Conservation (phyloP, 78 protist genomes). For the Trichosphaerium sp. region DNA sequence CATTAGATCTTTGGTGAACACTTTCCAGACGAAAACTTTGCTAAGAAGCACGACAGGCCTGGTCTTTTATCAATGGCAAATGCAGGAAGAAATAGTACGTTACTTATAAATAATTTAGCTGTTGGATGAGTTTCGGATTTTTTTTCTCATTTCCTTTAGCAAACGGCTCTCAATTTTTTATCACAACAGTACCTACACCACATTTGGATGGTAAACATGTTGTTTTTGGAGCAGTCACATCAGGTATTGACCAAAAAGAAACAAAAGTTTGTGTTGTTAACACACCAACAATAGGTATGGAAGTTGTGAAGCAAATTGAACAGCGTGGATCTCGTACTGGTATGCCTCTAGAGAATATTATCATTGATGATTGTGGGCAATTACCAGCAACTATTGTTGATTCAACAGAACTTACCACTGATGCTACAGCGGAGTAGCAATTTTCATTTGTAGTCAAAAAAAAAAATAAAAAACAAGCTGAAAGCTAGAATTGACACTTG, state of each 20-base stretch:
- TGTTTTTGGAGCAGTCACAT: constrained; percentile 78
- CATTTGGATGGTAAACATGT: constrained; percentile 95
- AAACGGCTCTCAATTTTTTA: constrained; percentile 80
- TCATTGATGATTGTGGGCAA: constrained; percentile 32
- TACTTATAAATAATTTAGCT: constrained; percentile 22
- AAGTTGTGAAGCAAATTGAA: constrained; percentile 43
- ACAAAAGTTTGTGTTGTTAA: too few species aligned
- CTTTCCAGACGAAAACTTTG: constrained; percentile 76
- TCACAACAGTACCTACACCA: constrained; percentile 76
- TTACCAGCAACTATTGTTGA: too few species aligned
- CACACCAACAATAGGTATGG: too few species aligned
- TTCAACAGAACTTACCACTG: too few species aligned
- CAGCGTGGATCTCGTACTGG: constrained; percentile 32
- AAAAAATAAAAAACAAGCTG: too few species aligned
- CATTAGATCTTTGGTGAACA: constrained; percentile 78
- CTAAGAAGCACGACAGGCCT: constrained; percentile 53
- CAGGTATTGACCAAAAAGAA: too few species aligned
- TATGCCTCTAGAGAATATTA: constrained; percentile 12
- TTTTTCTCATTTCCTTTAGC: too few species aligned
- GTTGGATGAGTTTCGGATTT: too few species aligned
- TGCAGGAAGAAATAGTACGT: constrained; percentile 69
- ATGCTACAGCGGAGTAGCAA: too few species aligned
- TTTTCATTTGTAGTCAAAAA: too few species aligned
- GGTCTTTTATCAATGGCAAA: constrained; percentile 89
- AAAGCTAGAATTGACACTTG: too few species aligned